Evolutionary conservation across 164 flowering plant genomes (phyloP), one percentile per base, ranked within the genome.

Genomic region (Piper longum): DNA sequence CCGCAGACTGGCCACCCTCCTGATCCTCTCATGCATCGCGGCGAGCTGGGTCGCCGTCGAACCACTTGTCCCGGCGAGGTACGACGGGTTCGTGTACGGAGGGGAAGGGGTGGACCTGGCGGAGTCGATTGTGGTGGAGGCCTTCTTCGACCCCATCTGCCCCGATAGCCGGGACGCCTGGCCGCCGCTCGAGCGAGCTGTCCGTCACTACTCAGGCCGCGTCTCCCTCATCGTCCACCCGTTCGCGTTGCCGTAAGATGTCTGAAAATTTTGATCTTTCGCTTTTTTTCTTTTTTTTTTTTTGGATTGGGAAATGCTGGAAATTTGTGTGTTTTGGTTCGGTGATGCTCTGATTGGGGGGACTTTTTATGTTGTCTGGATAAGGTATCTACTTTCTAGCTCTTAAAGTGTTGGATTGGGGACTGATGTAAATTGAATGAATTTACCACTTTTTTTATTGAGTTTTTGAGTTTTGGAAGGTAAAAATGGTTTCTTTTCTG

Each of bases 161-260:
- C 95, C 97, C 18, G 92, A 86, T 61, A 84, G 90, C 73, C 76
- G 91, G 44, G 95, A 85, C 74, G 64, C 95, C 0, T 88, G 97
- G 97, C 88, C 85, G 2, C 85, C 87, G 40, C 79, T 90, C 43
- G 86, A 85, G 62, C 65, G 66, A 58, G 85, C 80, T 7, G 67
- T 90, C 62, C 18, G 70, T 1, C 42, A 76, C 76, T 90, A 88
- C 71, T 81, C 78, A 61, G 44, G 72, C 62, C 81, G 77, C 62
- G 72, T 85, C 63, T 67, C 72, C 0, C 81, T 90, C 62, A 61
- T 79, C 61, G 74, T 86, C 55, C 97, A 88, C 69, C 87, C 87
- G 43, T 83, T 90, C 51, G 70, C 97, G 0, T 71, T 90, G 43
- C 95, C 97, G 97, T 90, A 9, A 79, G 88, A 77, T 2, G 43